phyloP scores from a whole-genome alignment of 176 grass and related monocot genomes.

The Dactylis glomerata region DNA sequence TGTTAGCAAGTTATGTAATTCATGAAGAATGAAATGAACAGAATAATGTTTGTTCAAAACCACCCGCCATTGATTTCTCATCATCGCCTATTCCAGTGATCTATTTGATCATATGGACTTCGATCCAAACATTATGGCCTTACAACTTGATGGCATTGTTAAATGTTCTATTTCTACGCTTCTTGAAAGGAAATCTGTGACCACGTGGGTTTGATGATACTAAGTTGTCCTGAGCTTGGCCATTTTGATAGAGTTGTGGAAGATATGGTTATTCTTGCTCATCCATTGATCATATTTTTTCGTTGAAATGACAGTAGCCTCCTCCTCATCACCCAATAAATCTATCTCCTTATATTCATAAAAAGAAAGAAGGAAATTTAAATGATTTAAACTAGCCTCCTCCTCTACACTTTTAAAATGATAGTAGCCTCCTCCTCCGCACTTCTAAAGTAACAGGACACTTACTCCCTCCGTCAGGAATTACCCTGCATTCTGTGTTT shows the following conservation, averaged over 20 bases:
- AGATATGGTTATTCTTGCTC: no score
- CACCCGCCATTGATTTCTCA: neutral
- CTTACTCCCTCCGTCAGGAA: no score
- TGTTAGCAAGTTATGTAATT: neutral
- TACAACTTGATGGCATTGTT: neutral
- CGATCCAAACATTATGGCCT: neutral
- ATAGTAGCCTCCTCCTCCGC: no score
- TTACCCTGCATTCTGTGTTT: no score
- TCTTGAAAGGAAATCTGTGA: neutral
- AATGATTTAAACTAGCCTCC: no score
- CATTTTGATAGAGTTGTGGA: neutral
- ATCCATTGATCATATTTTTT: no score
- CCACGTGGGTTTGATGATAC: neutral
- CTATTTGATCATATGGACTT: neutral
- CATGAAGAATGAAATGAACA: neutral
- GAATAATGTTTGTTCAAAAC: neutral
- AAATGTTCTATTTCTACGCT: neutral
- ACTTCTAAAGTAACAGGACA: no score
- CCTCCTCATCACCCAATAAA: no score
- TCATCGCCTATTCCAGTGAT: neutral
- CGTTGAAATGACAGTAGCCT: no score
- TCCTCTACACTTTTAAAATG: no score
- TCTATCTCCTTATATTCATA: no score
- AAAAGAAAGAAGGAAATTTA: no score
- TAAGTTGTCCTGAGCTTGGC: neutral